Evolutionary conservation across 352 stramenopile genomes (phyloP).

Genomic region (Phytopythium vexans): DNA sequence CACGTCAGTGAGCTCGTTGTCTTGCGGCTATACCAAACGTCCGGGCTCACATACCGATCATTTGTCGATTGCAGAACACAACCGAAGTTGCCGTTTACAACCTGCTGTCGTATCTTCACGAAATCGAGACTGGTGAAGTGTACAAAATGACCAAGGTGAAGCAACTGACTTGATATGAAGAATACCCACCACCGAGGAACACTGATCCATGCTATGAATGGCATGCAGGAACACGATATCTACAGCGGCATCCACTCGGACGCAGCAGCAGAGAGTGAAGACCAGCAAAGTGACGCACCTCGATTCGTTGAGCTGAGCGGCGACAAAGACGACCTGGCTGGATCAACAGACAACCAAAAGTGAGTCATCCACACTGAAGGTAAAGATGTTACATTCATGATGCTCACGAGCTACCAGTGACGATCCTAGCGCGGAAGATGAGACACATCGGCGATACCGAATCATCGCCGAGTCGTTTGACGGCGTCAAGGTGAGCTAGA

Average conservation of each 20-base stretch:
- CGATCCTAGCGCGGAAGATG: conserved; percentile 15
- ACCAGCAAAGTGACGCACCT: conserved; percentile 7
- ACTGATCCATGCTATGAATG: neutral
- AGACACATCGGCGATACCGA: conserved; percentile 32
- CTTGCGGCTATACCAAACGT: neutral
- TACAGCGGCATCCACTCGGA: conserved; percentile 78
- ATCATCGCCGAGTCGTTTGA: conserved; percentile 51
- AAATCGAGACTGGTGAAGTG: conserved; percentile 82
- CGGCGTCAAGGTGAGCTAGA: conserved; percentile 41
- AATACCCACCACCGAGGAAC: too few relatives aligned
- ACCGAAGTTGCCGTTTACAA: conserved; percentile 92
- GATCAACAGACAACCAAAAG: conserved; percentile 8
- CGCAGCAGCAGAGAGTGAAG: conserved; percentile 12
- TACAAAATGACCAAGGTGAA: conserved; percentile 88
- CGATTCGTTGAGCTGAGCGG: conserved; percentile 31
- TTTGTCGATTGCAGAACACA: conserved; percentile 61
- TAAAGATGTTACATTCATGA: too few relatives aligned
- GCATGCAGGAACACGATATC: conserved; percentile 62
- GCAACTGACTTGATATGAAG: too few relatives aligned
- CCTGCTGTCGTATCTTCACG: conserved; percentile 88
- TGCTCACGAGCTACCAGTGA: too few relatives aligned
- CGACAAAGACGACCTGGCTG: conserved; percentile 4
- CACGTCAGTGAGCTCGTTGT: conserved; percentile 50
- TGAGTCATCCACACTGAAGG: neutral
- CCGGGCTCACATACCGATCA: neutral